phyloP scores from a whole-genome alignment of 1,139 yeast species.

The Pichia sp. region DNA sequence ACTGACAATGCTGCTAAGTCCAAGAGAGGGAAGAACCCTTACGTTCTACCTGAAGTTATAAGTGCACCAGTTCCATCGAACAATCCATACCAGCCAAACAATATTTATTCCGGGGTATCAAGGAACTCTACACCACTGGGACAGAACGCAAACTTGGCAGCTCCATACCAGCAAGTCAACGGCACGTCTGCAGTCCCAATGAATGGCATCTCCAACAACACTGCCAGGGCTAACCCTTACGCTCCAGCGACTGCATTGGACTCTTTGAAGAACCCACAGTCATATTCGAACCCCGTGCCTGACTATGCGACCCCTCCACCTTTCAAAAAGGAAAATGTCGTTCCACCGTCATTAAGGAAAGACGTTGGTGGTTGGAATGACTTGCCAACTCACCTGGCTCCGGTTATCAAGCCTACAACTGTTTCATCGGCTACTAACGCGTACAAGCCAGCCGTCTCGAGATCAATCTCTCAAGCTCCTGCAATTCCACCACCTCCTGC shows the following conservation, averaged over 20 bases:
- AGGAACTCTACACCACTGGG: not conserved
- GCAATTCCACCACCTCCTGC: slow-evolving; percentile 30
- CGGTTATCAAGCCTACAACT: slow-evolving; percentile 24
- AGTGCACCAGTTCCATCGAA: slow-evolving; percentile 15
- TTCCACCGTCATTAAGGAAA: slow-evolving; percentile 44
- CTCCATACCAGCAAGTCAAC: slow-evolving; percentile 1
- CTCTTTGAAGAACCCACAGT: slow-evolving; percentile 26
- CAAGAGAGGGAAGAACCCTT: slow-evolving; percentile 13
- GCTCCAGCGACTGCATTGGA: slow-evolving; percentile 33
- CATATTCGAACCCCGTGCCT: slow-evolving; percentile 6
- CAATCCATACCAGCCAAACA: slow-evolving; percentile 10
- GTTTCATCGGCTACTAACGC: slow-evolving; percentile 18
- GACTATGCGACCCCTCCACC: slow-evolving; percentile 25
- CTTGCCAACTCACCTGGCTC: slow-evolving; percentile 65
- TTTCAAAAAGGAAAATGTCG: slow-evolving; percentile 13
- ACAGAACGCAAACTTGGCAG: not conserved
- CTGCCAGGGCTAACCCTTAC: slow-evolving; percentile 25
- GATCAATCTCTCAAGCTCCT: slow-evolving; percentile 27
- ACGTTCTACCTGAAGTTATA: slow-evolving; percentile 13
- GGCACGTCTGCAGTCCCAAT: not conserved
- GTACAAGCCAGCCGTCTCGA: slow-evolving; percentile 22
- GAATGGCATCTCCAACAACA: not conserved
- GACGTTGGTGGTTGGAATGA: slow-evolving; percentile 94
- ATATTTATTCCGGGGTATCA: not conserved
- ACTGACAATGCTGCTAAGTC: not conserved